Base-by-base conservation (phyloP, 176 grass and related monocot species). In the Lolium perenne region DNA sequence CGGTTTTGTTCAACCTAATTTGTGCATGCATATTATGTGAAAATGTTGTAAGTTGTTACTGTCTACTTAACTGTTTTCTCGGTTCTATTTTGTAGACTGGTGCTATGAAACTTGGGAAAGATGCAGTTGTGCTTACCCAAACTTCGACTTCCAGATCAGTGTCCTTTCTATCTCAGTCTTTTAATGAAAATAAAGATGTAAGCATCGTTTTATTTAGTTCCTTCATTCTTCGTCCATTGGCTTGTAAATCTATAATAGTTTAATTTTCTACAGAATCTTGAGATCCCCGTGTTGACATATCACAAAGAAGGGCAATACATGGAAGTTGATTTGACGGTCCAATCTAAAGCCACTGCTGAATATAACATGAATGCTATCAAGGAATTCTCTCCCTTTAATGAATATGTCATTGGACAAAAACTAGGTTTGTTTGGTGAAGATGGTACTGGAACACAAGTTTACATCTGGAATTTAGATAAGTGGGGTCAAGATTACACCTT, bases 71-170 rank as follows among this genome's bases (percentile, higher is more conserved):
- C 38, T 74, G 15, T 68, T 79, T 87, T 64, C 2, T 66, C 2
- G 38, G 46, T 73, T 6, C 78, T 85, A 56, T 83, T 75, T 60
- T 87, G 70, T 88, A 97, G 95, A 97, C 92, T 86, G 92, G 92
- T 83, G 85, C 95, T 54, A 97, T 97, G 95, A 92, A 87, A 89
- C 92, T 97, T 67, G 95, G 95, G 76, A 97, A 89, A 90, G 95
- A 97, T 90, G 90, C 82, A 35, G 22, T 97, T 84, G 89, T 97
- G 82, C 95, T 97, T 74, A 95, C 95, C 10, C 95, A 97, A 92
- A 97, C 92, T 15, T 84, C 74, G 47, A 87, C 69, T 7, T 93
- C 92, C 22, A 93, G 91, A 93, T 93, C 95, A 23, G 91, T 97
- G 29, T 89, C 95, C 51, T 94, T 97, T 69, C 85, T 97, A 48